Evolutionary conservation across 2,329 filamentous ascomycete genomes (phyloP).

Genomic region (Macrophomina pseudophaseolina): DNA sequence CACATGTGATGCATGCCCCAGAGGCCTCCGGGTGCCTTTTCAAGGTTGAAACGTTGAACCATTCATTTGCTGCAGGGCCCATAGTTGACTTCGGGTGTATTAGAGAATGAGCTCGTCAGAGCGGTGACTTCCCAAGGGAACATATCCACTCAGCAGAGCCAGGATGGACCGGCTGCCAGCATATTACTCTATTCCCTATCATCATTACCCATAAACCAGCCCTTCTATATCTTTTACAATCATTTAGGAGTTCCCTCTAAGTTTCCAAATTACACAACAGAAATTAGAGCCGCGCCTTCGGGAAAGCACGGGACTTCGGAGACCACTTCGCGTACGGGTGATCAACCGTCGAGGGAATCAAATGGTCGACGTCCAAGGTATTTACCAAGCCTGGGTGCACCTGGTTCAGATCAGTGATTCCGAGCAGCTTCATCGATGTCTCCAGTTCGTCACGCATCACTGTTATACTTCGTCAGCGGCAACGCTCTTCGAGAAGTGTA

Average conservation of each 20-base stretch:
- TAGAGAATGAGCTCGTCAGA: no score
- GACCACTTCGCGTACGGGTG: slow-evolving; percentile 27
- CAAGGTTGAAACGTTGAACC: no score
- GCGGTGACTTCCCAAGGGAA: neutral
- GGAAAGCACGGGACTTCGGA: slow-evolving; percentile 6
- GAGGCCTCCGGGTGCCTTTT: no score
- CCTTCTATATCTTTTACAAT: neutral
- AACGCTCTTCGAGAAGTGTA: neutral
- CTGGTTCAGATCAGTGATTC: slow-evolving; percentile 65
- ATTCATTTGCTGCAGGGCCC: no score
- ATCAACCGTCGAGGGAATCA: slow-evolving; percentile 29
- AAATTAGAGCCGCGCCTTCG: slow-evolving; percentile 19
- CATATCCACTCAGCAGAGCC: neutral
- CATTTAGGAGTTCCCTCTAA: neutral
- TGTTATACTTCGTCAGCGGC: neutral
- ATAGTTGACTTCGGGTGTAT: no score
- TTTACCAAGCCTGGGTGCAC: slow-evolving; percentile 67
- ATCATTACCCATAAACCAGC: neutral
- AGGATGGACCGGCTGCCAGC: neutral
- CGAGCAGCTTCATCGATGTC: slow-evolving; percentile 69
- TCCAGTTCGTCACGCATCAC: slow-evolving; percentile 64
- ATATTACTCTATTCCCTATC: slow-evolving; percentile 2
- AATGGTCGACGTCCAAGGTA: slow-evolving; percentile 38
- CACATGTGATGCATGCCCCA: neutral
- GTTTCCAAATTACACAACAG: no score